Base-by-base conservation (phyloP, 2,329 filamentous ascomycete genomes). In the Polytolypa hystricis region DNA sequence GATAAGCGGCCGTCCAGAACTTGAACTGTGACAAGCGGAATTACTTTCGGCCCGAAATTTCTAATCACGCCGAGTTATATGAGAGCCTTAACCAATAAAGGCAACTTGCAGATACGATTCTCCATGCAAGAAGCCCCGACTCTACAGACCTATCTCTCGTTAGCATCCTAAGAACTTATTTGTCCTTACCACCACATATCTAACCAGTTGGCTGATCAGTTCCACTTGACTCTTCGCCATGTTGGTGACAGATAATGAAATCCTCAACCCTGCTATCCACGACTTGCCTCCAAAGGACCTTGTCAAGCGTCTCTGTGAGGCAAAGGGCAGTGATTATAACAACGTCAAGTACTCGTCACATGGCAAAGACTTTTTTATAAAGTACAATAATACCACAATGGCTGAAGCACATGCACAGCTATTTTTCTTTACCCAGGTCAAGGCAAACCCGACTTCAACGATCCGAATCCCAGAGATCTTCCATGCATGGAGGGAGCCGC, bases 391-490 rank as follows among this genome's bases (percentile, higher is more conserved):
- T 19, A 19, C 38, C 9, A 32, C 12, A 21, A 32, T 40, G 17
- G 25, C 9, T 12, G 33, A 40, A 36, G 38, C 33, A 12, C 27
- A 35, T 12, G 17, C 33, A 8, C 38, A 40, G 20, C 28, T 36
- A 15, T 40, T 40, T 27, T 40, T 40, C 33, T 31, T 25, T 16
- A 25, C 12, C 10, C 17, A 40, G 8, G 31, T 28, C 8, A 28
- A 27, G 12, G 12, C 9, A n/a, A 35, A 26, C 5, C 17, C 14
- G 14, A 6, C 26, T 11, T 14, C 33, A 9, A 28, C 12, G 1
- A 38, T 43, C 12, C 34, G 33, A 10, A 43, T 43, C n/a, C 38
- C 41, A 2, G 23, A 43, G 33, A 30, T 43, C 14, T 43, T 37
- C 27, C 38, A 37, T 27, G 37, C 39, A 21, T 41, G 10, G 20